Evolutionary conservation across 176 grass and related monocot genomes (phyloP).

Genomic region (Hordeum marinum): DNA sequence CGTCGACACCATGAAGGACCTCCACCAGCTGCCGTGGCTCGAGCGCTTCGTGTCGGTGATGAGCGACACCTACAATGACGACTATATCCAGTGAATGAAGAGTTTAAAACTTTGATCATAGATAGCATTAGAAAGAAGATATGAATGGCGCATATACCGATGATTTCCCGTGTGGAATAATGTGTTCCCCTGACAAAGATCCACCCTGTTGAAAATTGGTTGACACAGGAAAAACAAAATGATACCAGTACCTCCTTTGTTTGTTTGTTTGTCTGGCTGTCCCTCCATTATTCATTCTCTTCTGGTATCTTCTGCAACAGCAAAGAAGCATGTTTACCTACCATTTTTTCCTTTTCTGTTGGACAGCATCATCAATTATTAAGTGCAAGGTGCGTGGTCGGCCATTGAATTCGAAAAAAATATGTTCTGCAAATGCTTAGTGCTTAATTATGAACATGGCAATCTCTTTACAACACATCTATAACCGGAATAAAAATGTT

Average conservation of each 20-base stretch:
- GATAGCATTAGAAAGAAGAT: slow-evolving; percentile 42
- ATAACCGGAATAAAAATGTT: too few relatives aligned
- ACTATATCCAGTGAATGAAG: slow-evolving; percentile 84
- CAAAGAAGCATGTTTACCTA: background rate
- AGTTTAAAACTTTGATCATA: slow-evolving; percentile 5
- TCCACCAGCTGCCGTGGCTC: slow-evolving; percentile 97
- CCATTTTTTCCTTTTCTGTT: background rate
- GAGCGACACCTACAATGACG: slow-evolving; percentile 92
- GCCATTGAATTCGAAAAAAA: background rate
- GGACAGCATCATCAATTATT: background rate
- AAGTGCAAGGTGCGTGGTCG: background rate
- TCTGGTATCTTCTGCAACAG: background rate
- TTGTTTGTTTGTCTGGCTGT: background rate
- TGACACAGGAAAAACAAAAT: slow-evolving; percentile 15
- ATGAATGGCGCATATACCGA: slow-evolving; percentile 32
- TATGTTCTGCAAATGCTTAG: background rate
- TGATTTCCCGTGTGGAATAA: slow-evolving; percentile 20
- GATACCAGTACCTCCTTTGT: background rate
- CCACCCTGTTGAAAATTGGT: slow-evolving; percentile 20
- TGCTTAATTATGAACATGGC: too few relatives aligned
- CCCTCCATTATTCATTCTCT: background rate
- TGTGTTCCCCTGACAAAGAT: slow-evolving; percentile 16
- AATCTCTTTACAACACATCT: too few relatives aligned
- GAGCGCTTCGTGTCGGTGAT: slow-evolving; percentile 99
- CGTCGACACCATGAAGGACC: slow-evolving; percentile 88